Evolutionary conservation across 1,139 yeast species (phyloP), one percentile per base, ranked within the genome.

Genomic region (Geotrichum reessii): DNA sequence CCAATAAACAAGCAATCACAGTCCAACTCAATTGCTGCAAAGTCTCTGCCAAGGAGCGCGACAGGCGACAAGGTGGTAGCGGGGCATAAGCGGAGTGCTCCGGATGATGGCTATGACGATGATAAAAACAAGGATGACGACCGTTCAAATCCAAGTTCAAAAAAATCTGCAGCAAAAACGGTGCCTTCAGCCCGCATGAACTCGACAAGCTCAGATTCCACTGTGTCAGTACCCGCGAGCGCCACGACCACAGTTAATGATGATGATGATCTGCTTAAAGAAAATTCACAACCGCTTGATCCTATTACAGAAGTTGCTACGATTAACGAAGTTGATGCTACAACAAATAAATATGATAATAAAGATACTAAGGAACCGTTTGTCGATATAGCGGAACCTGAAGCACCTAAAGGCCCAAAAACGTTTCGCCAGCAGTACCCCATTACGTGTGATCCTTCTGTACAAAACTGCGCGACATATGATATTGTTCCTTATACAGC

Each of bases 401-500:
- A 31, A 7, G 50, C 17, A 19, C 44, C 44, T 19, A 37, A 37
- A 12, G 44, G 44, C 2, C 44, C 44, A 7, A 37, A 37, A 19
- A 37, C 66, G 8, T 69, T 66, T 56, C 60, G 62, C 25, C 61
- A 60, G 52, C 53, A 60, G 33, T 59, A 69, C 51, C 70, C 70
- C 12, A 63, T 68, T 8, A 51, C 25, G 17, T 64, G 65, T 17
- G 58, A 61, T 0, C 53, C 58, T 14, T 61, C 61, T n/a, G 25
- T 61, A 27, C 61, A 55, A 48, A 42, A 47, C 1, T 62, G 67
- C 51, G 37, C 57, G n/a, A 59, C 66, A 22, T 77, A 75, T 62
- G 79, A 76, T 58, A 72, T 77, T 44, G 72, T 74, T 9, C 80
- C 80, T 0, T 73, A 74, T 51, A 74, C 72, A 19, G 78, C 80